These are phyloP conservation scores for Triticum timopheevii DNA, from an alignment of 176 grass and related monocot genomes.

Conservation along the genomic window DNA sequence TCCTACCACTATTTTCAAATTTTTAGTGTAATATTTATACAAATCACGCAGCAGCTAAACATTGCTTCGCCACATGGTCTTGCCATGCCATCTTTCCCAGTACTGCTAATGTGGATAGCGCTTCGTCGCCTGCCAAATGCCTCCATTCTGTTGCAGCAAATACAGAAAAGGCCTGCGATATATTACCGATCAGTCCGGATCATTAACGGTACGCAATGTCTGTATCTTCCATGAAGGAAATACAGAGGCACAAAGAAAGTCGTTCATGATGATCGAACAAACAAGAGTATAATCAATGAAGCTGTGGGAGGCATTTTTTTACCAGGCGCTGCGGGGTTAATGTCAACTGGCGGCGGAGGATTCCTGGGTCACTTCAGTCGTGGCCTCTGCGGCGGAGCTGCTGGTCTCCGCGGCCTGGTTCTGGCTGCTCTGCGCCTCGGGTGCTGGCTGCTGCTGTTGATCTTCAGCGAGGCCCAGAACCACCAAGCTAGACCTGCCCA, in stretches of 20 bases:
- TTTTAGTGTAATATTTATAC: background rate
- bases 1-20: background rate
- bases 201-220: background rate
- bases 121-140: background rate
- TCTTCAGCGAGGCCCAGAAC: constrained; percentile 88
- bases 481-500: constrained; percentile 67
- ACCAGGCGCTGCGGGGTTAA: background rate
- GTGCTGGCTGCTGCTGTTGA: constrained; percentile 34
- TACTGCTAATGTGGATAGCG: background rate
- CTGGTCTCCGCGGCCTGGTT: constrained; percentile 73
- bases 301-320: background rate
- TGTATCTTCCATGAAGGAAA: background rate
- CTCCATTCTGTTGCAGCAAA: background rate
- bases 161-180: background rate
- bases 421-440: constrained; percentile 55
- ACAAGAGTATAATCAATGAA: background rate
- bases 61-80: background rate
- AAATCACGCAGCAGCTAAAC: background rate
- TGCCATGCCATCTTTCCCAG: background rate
- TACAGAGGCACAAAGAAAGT: background rate
- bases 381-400: constrained; percentile 71
- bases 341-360: constrained; percentile 49
- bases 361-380: constrained; percentile 62
- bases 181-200: background rate
- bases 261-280: background rate